A percentile compares a stretch with the other conserved stretches of the same genome.
Conservation (phyloP, 1,139 yeast species). For the Nadsonia starkeyi-henricii region DNA sequence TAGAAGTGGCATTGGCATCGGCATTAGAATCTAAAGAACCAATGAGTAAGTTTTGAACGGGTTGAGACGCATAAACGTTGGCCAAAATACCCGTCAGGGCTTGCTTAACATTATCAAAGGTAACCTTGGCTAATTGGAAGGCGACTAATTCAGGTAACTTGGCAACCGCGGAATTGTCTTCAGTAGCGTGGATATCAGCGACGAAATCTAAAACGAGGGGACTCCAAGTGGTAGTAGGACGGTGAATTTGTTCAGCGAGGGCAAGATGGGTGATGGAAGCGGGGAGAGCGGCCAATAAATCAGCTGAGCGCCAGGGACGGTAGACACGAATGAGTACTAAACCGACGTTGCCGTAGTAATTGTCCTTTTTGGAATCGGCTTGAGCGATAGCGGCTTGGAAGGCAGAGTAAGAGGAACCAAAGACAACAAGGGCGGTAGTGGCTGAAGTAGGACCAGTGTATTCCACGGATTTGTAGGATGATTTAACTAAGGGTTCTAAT, state of each 20-base stretch:
- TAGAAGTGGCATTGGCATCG: conserved; percentile 9
- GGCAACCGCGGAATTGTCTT: conserved; percentile 26
- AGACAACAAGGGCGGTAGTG: conserved; percentile 40
- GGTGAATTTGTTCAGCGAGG: conserved; percentile 46
- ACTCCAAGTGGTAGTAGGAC: conserved; percentile 39
- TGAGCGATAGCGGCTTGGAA: conserved; percentile 27
- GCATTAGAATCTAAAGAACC: conserved; percentile 29
- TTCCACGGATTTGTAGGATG: conserved; percentile 28
- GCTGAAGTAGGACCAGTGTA: conserved; percentile 29
- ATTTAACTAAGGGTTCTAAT: conserved; percentile 13
- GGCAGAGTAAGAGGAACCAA: conserved; percentile 43
- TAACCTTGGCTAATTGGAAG: conserved; percentile 42
- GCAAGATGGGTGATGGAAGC: conserved; percentile 42
- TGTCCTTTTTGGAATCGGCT: conserved; percentile 11
- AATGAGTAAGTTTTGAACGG: conserved; percentile 49
- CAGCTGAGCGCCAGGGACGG: conserved; percentile 52
- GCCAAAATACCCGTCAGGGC: conserved; percentile 37
- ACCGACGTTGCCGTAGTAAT: conserved; percentile 31
- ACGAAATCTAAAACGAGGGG: conserved; percentile 68
- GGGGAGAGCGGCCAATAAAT: conserved; percentile 42
- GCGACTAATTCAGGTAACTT: conserved; percentile 32
- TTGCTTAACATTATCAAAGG: conserved; percentile 30
- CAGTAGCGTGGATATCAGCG: conserved; percentile 37
- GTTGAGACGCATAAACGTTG: conserved; percentile 39
- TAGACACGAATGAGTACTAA: conserved; percentile 48